Base-by-base conservation (phyloP, 495 filamentous ascomycete species). In the Penicillium ucsense region DNA sequence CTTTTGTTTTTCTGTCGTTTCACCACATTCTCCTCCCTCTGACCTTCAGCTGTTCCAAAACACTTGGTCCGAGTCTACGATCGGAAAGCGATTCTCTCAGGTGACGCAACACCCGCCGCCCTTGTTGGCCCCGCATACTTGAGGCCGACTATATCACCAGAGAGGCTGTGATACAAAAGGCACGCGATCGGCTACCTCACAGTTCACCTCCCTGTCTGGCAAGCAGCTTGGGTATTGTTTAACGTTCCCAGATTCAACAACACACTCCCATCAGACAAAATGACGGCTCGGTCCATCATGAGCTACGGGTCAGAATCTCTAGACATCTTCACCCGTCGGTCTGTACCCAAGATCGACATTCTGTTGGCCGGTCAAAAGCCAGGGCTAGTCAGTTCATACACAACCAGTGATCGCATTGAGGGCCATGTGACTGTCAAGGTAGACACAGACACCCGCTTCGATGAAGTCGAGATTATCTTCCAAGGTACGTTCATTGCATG, bases 391-490 rank as follows among this genome's bases (percentile, higher is more conserved):
- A 72, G 55, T 27, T 70, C 73, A 10, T 84, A 78, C 56, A 81
- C 77, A 6, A 82, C 80, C 2, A 65, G 75, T 45, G 82, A 85
- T 50, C 61, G 63, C 30, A 78, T 85, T 41, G 64, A 78, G 43
- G 82, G 84, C 6, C 71, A 67, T 29, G 81, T 77, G 3, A 63
- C 66, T 5, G 71, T 88, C 50, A 82, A 80, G 30, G 73, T 74
- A 2, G 72, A 76, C 28, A 67, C 74, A 44, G 84, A 91, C 51
- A 83, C 79, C 5, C 71, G 74, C 38, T 96, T 98, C 63, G 87
- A 94, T 50, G 71, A 81, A 27, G 62, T 97, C 42, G 78, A 86
- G 47, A 90, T 98, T 57, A 71, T 84, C 1, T 80, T 98, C 38
- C 78, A 91, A 56, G 92, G 92, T 66, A 72, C 35, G 52, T 20